These are phyloP conservation scores for Cucurbita pepo DNA, from an alignment of 306 rosid genomes.

Conservation along the genomic window DNA sequence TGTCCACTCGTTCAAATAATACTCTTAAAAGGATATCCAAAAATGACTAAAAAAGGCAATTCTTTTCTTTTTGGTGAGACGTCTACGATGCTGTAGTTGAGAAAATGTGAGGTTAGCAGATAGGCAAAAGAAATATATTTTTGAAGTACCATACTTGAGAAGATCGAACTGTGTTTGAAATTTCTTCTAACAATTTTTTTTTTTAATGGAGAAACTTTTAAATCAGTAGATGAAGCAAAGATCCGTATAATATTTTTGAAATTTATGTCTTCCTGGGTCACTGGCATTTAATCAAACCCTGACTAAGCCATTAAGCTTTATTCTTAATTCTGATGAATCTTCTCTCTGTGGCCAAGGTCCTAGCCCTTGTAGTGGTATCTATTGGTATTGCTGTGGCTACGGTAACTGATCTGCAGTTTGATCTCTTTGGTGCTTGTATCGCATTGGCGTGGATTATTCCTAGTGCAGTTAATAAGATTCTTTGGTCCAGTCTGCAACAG, in stretches of 20 bases:
- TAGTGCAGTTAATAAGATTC: constrained; percentile 69
- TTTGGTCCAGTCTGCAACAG: constrained; percentile 79
- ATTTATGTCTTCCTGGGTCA: neutral
- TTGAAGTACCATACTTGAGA: neutral
- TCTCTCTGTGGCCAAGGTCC: constrained; percentile 25
- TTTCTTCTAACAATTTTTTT: too few relatives aligned
- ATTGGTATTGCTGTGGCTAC: constrained; percentile 76
- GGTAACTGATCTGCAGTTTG: constrained; percentile 70
- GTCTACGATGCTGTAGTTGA: neutral
- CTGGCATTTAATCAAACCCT: neutral
- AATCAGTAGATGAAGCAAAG: neutral
- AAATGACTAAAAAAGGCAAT: neutral
- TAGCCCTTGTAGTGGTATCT: constrained; percentile 54
- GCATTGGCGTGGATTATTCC: constrained; percentile 83
- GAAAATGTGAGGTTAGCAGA: neutral
- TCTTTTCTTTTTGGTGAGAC: neutral
- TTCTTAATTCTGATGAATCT: neutral
- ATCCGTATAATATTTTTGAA: neutral
- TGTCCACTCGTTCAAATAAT: neutral
- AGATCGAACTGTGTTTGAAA: neutral
- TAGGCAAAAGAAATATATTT: neutral
- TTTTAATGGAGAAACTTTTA: neutral
- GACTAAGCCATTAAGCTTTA: neutral
- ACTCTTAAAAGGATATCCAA: neutral
- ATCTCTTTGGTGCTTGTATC: constrained; percentile 58